Evolutionary conservation across 305 asterid species (phyloP).

Genomic region (Plantago coronopus): DNA sequence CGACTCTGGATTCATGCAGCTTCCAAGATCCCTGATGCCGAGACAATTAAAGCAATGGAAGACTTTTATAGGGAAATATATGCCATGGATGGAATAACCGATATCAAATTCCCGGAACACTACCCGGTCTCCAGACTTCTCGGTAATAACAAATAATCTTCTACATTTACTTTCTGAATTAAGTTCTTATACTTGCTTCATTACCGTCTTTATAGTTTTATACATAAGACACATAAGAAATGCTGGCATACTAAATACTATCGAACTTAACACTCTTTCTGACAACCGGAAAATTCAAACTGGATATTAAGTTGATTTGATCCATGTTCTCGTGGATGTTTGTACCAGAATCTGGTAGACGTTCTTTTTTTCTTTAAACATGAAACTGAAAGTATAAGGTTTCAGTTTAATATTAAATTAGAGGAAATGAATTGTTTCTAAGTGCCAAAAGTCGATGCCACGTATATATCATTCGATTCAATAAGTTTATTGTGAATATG

Average conservation of each 20-base stretch:
- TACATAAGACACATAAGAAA: neutral
- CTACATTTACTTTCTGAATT: neutral
- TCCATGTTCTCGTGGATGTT: too few relatives aligned
- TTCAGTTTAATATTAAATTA: neutral
- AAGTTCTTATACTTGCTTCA: neutral
- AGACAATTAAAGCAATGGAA: conserved; percentile 88
- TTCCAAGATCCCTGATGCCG: conserved; percentile 80
- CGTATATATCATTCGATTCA: too few relatives aligned
- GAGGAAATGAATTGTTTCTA: too few relatives aligned
- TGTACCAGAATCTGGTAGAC: too few relatives aligned
- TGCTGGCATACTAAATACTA: too few relatives aligned
- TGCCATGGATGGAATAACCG: conserved; percentile 73
- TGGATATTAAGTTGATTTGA: too few relatives aligned
- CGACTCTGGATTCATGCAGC: conserved; percentile 99
- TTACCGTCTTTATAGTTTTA: neutral
- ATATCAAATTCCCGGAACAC: conserved; percentile 80
- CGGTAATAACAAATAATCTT: conserved; percentile 39
- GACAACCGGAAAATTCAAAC: too few relatives aligned
- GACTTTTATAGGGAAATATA: conserved; percentile 85
- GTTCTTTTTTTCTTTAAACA: too few relatives aligned
- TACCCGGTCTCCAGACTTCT: conserved; percentile 87
- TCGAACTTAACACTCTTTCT: too few relatives aligned
- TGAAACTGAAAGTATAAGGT: neutral
- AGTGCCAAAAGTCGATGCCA: neutral
- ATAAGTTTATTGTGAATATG: too few relatives aligned